Evolutionary conservation across 768 basidiomycete species (phyloP).

Genomic region (Boletus sp.): DNA sequence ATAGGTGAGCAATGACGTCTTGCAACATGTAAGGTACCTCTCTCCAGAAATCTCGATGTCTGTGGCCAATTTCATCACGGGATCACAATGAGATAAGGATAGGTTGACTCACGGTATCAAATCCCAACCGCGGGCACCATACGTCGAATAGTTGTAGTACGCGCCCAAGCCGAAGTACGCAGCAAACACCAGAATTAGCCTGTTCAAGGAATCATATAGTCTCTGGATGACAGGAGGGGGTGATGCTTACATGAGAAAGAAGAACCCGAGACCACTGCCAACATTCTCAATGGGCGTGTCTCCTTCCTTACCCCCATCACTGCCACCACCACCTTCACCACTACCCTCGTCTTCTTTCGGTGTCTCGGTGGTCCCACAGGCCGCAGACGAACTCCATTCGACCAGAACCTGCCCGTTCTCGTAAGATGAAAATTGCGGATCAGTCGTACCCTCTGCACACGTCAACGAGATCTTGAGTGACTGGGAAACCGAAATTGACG

Average conservation of each 20-base stretch:
- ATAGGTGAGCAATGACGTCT: conserved; percentile 75
- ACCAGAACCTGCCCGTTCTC: conserved; percentile 51
- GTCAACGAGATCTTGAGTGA: conserved; percentile 57
- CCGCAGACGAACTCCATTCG: conserved; percentile 62
- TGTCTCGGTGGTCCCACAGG: conserved; percentile 41
- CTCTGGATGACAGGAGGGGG: not conserved
- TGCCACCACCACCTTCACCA: conserved; percentile 7
- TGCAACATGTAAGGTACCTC: conserved; percentile 84
- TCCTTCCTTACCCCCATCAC: conserved; percentile 12
- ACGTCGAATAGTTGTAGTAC: conserved; percentile 86
- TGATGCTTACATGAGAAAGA: conserved; percentile 74
- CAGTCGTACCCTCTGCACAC: conserved; percentile 45
- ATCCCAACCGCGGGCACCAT: conserved; percentile 80
- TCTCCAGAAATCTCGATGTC: conserved; percentile 87
- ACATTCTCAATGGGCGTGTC: conserved; percentile 39
- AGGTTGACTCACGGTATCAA: conserved; percentile 73
- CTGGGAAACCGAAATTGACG: conserved; percentile 46
- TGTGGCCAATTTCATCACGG: conserved; percentile 25
- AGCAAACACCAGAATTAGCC: conserved; percentile 52
- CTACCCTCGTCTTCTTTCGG: conserved; percentile 28
- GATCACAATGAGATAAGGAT: conserved; percentile 4
- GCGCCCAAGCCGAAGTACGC: conserved; percentile 77
- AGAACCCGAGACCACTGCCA: conserved; percentile 82
- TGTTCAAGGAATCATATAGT: conserved; percentile 39
- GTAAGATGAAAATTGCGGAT: conserved; percentile 58